Conservation (phyloP, 1,284 basidiomycete genomes). For the Rhodotorula mucilaginosa region DNA sequence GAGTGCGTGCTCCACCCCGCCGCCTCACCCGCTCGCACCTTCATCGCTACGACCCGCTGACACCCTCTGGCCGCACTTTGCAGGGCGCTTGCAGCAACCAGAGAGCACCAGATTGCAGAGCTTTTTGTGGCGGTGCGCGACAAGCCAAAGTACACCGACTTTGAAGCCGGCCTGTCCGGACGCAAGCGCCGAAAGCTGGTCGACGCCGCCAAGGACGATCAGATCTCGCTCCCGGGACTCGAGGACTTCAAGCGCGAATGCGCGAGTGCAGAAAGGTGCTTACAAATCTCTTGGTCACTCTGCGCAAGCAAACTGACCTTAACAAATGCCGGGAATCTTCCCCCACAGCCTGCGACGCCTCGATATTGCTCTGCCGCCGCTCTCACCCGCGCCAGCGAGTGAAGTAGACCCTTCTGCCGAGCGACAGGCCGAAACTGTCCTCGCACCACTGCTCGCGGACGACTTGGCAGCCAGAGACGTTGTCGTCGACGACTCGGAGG, state of each 20-base stretch:
- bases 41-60: no score
- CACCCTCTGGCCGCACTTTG: not conserved
- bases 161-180: conserved; percentile 36
- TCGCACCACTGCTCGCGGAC: not conserved
- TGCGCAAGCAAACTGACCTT: not conserved
- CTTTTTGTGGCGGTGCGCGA: conserved; percentile 39
- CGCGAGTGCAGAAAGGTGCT: conserved; percentile 23
- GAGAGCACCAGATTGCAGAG: conserved; percentile 26
- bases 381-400: conserved; percentile 29
- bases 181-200: conserved; percentile 21
- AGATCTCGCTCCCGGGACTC: conserved; percentile 6
- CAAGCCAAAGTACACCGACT: conserved; percentile 19
- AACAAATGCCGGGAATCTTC: no score
- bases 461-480: not conserved
- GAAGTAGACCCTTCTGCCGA: not conserved
- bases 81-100: conserved; percentile 15
- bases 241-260: conserved; percentile 31
- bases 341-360: conserved; percentile 22
- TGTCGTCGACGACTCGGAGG: conserved; percentile 22
- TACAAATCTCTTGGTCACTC: not conserved
- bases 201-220: not conserved
- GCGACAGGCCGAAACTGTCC: no score
- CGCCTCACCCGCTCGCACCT: not conserved
- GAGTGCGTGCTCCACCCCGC: conserved; percentile 6
- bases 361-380: conserved; percentile 28